Base-by-base conservation (phyloP, 176 grass and related monocot genomes). In the Urochloa ruziziensis region DNA sequence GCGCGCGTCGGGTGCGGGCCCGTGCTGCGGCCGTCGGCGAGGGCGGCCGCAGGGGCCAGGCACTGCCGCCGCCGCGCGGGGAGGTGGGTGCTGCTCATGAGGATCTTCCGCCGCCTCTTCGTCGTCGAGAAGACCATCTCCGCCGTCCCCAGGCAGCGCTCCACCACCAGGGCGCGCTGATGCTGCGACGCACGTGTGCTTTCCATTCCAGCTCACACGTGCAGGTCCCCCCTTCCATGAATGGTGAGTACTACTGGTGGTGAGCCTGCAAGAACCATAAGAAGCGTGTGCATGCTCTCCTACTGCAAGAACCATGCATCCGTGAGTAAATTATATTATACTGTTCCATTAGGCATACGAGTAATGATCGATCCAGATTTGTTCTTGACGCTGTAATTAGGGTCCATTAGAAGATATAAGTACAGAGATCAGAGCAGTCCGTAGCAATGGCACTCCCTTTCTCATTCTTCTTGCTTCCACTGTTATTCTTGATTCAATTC, bases 71-170 rank as follows among this genome's bases (percentile, higher is more conserved):
- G 84, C 39, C 83, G 80, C 14, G 71, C 79, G 36, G 68, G 67
- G 10, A 67, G 48, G 46, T 90, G 88, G 88, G 79, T 83, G 74
- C 67, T 90, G 58, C 74, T 90, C 19, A 83, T 90, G 88, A 19
- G 84, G 74, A 90, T 90, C 84, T 90, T 90, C 88, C 58, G 80
- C 58, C 19, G 79, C 67, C 49, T 90, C 79, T 90, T 90, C 74
- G 88, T 90, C 84, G 10, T 90, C 49, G 88, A 90, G 24, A 90
- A 90, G 84, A 79, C 88, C 73, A 2, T 73, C 64, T 51, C 71
- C 13, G 57, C 68, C 25, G 46, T 72, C 21, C 51, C 88, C 12
- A 12, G 67, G 58, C 43, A 4, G 11, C 33, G 42, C 35, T 57
- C 25, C 10, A 59, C 10, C 0, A 54, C 23, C 2, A 78, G 36